phyloP scores from a whole-genome alignment of 257 asterid genomes.

The Solanum tarijense region DNA sequence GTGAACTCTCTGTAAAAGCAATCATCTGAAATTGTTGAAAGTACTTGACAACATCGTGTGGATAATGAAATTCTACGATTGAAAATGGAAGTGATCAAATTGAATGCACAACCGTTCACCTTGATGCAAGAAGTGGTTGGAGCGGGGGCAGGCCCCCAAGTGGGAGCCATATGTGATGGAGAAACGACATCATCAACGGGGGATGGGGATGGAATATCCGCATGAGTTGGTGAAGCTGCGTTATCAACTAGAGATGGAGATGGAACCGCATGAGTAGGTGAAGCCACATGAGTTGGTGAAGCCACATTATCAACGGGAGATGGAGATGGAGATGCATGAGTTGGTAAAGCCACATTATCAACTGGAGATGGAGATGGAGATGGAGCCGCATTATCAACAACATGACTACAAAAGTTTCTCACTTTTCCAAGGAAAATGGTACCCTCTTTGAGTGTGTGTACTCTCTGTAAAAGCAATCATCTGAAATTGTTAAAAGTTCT shows the following conservation, averaged over 20 bases:
- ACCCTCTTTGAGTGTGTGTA: neutral
- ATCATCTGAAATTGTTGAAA: neutral
- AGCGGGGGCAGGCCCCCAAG: neutral
- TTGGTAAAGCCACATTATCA: too few species aligned
- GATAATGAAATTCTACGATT: neutral
- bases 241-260: too few species aligned
- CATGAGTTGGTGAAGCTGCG: too few species aligned
- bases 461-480: neutral
- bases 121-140: neutral
- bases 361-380: too few species aligned
- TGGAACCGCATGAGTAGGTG: too few species aligned
- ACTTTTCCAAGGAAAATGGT: neutral
- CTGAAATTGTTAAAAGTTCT: neutral
- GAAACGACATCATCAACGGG: neutral
- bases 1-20: neutral
- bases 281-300: too few species aligned
- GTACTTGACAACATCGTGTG: neutral
- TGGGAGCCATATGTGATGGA: neutral
- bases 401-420: neutral
- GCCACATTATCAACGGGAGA: too few species aligned
- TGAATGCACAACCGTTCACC: neutral
- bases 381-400: fast-evolving
- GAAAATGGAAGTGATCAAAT: neutral
- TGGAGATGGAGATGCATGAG: too few species aligned
- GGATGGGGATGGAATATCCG: neutral